Evolutionary conservation across 2,329 filamentous ascomycete species (phyloP), one percentile per base, ranked within the genome.

Genomic region (Diaporthe sp.): DNA sequence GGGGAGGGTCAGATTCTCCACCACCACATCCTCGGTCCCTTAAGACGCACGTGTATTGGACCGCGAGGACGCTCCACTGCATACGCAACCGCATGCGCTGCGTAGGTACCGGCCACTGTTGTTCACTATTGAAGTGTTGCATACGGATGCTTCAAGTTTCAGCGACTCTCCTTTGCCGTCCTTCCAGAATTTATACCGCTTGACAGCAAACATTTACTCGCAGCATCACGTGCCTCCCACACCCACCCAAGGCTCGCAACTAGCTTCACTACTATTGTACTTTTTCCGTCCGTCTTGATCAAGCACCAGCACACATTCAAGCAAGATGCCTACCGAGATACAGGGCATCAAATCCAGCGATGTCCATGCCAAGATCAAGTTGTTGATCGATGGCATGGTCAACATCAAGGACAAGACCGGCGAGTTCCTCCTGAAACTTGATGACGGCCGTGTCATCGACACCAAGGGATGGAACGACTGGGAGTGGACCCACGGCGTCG

Each of bases 401-500:
- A 94, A 94, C 83, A 95, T 96, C 84, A 91, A 91, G 80, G 94
- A 96, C 85, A 89, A 88, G 53, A 94, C 92, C 0, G 94, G 94
- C 68, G 88, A 94, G 80, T 96, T 95, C 82, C 87, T 96, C 34
- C 86, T 95, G 76, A 91, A 87, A 28, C 88, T 96, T 49, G 87
- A 89, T 2, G 94, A 96, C 79, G 94, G 94, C 75, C 90, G 93
- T 49, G 87, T 95, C 68, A 95, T 96, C 81, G 94, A 96, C 83
- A 95, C 94, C 75, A 96, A 96, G 84, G 94, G 93, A 75, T 96
- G 94, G 94, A 90, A 93, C 78, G 92, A 92, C 81, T 96, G 94
- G 94, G 94, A 95, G 84, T 95, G 93, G 93, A 95, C 93, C 1
- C 94, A 95, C 82, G 94, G 94, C 58, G 91, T 95, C 80, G 94